phyloP scores from a whole-genome alignment of 1,139 yeast species.

The Zygotorulaspora mrakii region DNA sequence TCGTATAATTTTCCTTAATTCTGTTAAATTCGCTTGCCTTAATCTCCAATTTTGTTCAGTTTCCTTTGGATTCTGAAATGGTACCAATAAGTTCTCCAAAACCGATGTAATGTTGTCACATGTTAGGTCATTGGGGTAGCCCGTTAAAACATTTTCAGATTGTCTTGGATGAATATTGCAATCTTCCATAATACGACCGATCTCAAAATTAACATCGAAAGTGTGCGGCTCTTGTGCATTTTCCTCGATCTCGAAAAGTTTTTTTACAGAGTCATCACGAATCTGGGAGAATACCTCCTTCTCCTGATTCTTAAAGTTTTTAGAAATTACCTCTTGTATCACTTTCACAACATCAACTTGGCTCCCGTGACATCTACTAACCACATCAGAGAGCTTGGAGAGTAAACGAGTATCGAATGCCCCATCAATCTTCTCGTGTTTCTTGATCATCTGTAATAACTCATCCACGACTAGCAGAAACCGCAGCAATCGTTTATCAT shows the following conservation, averaged over 20 bases:
- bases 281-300: slow-evolving; percentile 6
- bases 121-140: slow-evolving; percentile 27
- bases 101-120: slow-evolving; percentile 39
- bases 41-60: slow-evolving; percentile 82
- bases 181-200: slow-evolving; percentile 14
- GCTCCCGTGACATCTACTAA: background rate
- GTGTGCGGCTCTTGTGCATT: slow-evolving; percentile 1
- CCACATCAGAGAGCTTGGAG: background rate
- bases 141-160: slow-evolving; percentile 15
- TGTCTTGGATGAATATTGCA: slow-evolving; percentile 11
- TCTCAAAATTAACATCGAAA: slow-evolving; percentile 20
- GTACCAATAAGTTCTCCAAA: slow-evolving; percentile 39
- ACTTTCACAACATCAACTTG: slow-evolving; percentile 3
- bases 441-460: slow-evolving; percentile 20
- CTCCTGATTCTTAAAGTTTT: slow-evolving; percentile 8
- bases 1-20: slow-evolving; percentile 56
- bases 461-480: slow-evolving; percentile 25
- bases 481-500: slow-evolving; percentile 12
- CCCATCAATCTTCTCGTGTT: slow-evolving; percentile 17
- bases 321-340: slow-evolving; percentile 7
- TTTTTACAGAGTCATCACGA: slow-evolving; percentile 1
- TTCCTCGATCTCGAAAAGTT: background rate
- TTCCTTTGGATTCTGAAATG: slow-evolving; percentile 68
- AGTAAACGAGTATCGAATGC: slow-evolving; percentile 4
- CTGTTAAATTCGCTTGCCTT: slow-evolving; percentile 61